phyloP scores from a whole-genome alignment of 2,329 filamentous ascomycete species.

The Colletotrichum cordylinicola region DNA sequence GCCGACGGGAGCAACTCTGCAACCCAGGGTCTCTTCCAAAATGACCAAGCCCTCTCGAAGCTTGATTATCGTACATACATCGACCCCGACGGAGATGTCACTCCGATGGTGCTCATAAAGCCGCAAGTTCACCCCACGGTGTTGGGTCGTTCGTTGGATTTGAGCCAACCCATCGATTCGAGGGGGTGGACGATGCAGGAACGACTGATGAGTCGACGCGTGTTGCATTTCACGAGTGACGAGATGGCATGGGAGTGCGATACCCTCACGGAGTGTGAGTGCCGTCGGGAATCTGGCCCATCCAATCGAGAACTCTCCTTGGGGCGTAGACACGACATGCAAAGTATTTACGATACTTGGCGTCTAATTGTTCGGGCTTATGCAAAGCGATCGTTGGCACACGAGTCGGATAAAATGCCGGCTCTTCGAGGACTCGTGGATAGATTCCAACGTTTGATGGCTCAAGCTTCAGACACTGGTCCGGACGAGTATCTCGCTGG shows the following conservation, averaged over 20 bases:
- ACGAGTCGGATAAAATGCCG: neutral
- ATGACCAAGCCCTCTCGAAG: neutral
- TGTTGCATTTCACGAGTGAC: neutral
- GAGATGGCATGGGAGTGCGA: neutral
- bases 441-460: neutral
- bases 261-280: neutral
- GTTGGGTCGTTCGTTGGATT: neutral
- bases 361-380: neutral
- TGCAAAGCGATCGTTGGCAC: neutral
- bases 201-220: neutral
- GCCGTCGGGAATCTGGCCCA: neutral
- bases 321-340: neutral
- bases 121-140: neutral
- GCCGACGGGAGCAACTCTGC: neutral
- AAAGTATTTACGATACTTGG: neutral
- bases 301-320: neutral
- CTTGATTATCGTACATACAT: neutral
- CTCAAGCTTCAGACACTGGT: fast-evolving
- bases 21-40: neutral
- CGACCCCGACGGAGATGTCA: neutral
- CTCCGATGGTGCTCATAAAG: neutral
- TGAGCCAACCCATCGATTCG: neutral
- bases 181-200: neutral
- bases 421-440: neutral
- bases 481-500: neutral